Percentiles rank a stretch among this genome's conserved stretches.
These are phyloP conservation scores for Cladophialophora yegresii DNA, from an alignment of 2,329 filamentous ascomycete species.

Conservation along the genomic window DNA sequence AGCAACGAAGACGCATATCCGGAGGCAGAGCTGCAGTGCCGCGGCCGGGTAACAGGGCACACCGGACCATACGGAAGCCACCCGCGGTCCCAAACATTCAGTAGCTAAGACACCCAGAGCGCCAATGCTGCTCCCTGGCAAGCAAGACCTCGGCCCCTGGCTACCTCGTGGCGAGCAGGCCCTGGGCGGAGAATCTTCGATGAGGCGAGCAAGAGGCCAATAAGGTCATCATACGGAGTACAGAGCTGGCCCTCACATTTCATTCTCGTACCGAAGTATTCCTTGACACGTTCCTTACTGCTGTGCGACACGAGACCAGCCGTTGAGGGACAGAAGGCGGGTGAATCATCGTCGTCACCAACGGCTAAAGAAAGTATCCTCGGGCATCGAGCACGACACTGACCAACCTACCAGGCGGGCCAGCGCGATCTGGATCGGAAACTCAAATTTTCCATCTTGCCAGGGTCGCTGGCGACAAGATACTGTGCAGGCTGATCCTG, in stretches of 20 bases:
- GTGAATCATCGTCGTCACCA: neutral
- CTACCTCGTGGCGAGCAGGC: constrained; percentile 5
- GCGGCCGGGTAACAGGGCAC: neutral
- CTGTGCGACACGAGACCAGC: neutral
- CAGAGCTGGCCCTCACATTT: neutral
- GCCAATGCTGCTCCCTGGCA: neutral
- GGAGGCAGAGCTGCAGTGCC: neutral
- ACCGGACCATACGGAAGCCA: constrained; percentile 7
- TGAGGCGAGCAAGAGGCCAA: neutral
- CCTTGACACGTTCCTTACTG: neutral
- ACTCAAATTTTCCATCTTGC: neutral
- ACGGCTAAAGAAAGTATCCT: neutral
- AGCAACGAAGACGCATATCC: neutral
- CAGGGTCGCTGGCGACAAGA: neutral
- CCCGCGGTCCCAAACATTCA: constrained; percentile 6
- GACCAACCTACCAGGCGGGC: neutral
- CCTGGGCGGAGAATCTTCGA: neutral
- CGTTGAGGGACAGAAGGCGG: neutral
- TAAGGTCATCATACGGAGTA: neutral
- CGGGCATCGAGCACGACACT: neutral
- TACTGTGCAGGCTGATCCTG: neutral
- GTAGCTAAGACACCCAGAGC: constrained; percentile 10
- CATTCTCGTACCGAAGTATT: neutral
- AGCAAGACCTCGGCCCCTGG: neutral
- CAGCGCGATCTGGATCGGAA: neutral